Evolutionary conservation across 2,329 filamentous ascomycete genomes (phyloP), one percentile per base, ranked within the genome.

Genomic region (Stagonosporopsis rhizophila): DNA sequence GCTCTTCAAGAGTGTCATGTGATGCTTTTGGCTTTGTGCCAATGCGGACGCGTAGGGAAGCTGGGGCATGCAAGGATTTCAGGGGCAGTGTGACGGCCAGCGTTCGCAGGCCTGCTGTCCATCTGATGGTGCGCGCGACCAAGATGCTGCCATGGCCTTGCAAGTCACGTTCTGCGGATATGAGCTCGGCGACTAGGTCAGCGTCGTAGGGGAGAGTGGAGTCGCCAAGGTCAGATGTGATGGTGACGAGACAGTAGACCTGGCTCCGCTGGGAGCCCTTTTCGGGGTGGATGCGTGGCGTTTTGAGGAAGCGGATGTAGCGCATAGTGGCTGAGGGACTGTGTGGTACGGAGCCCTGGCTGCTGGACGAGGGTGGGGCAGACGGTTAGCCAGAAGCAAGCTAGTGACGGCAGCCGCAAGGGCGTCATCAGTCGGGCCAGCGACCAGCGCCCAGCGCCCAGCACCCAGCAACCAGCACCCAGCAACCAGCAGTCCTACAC

Each of bases 181-280:
- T 20, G n/a, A 83, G 58, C 7, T 77, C 75, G 20, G 74, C 78
- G 15, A 75, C 67, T 8, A 85, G 69, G 12, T 76, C 67, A 20
- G 82, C 64, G 65, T 83, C 75, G 40, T 77, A 67, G n/a, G 81
- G 78, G 39, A 85, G 80, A 67, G 89, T 88, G 0, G 81, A 81
- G 65, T 89, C 87, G 17, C 88, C 88, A 7, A 91, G 78, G 68
- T 91, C 88, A 22, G 87, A 89, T 11, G 87, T 88, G 67, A 90
- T 81, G 35, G 87, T 88, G 56, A 90, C 78, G 27, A 86, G 78
- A 40, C 67, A 71, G 23, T 44, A 50, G 17, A 73, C 54, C 3
- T 66, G 48, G 8, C 28, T 23, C 40, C 56, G 67, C 35, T 15
- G 9, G 56, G 49, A 1, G 63, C 59, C 50, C 52, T 80, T 69